Evolutionary conservation across 768 basidiomycete species (phyloP).

Genomic region (Mycena kentingensis): DNA sequence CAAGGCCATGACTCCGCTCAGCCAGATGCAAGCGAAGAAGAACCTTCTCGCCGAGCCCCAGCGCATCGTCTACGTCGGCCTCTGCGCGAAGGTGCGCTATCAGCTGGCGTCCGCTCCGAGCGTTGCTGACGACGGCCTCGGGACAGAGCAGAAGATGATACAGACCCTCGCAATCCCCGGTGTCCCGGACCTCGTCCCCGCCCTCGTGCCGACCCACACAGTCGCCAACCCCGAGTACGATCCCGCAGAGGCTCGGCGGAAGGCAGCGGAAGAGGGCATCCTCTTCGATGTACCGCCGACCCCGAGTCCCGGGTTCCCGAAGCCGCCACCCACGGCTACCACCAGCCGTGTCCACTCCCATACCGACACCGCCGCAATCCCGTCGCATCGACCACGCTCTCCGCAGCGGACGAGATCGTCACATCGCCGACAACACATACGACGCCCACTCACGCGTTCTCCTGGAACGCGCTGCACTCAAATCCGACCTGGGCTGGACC

Average conservation of each 20-base stretch:
- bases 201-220: slow-evolving; percentile 95
- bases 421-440: slow-evolving; percentile 97
- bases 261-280: slow-evolving; percentile 38
- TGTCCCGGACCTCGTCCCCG: slow-evolving; percentile 89
- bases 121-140: slow-evolving; percentile 10
- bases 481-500: slow-evolving; percentile 88
- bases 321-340: slow-evolving; percentile 42
- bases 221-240: slow-evolving; percentile 99
- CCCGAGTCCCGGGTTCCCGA: slow-evolving; percentile 10
- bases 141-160: slow-evolving; percentile 97
- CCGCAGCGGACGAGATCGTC: slow-evolving; percentile 83
- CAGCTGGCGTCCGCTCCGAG: background rate
- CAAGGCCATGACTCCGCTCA: slow-evolving; percentile 97
- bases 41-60: slow-evolving; percentile 94
- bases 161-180: slow-evolving; percentile 91
- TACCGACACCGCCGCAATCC: slow-evolving; percentile 67
- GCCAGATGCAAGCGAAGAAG: slow-evolving; percentile 99
- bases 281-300: slow-evolving; percentile 16
- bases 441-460: slow-evolving; percentile 94
- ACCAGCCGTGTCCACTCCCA: slow-evolving; percentile 65
- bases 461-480: slow-evolving; percentile 82
- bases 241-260: slow-evolving; percentile 68
- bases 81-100: slow-evolving; percentile 80
- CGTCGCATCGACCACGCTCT: slow-evolving; percentile 84
- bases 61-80: slow-evolving; percentile 95